phyloP scores from a whole-genome alignment of 495 filamentous ascomycete genomes.

The Hyphodiscus hymeniophilus region DNA sequence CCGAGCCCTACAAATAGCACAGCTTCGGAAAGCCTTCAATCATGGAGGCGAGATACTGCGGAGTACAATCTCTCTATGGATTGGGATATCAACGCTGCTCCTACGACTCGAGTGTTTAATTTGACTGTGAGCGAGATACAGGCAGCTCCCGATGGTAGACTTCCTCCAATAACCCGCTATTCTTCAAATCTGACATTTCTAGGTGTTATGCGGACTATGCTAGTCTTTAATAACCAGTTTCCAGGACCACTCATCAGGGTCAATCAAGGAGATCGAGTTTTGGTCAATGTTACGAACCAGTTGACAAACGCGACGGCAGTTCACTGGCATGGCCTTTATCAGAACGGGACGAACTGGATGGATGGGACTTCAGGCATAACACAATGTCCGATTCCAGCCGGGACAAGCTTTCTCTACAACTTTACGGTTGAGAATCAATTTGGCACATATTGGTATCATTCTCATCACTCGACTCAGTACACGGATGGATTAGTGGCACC shows the following conservation, averaged over 20 bases:
- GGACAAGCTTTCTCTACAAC: constrained; percentile 39
- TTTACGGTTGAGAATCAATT: constrained; percentile 50
- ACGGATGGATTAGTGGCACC: constrained; percentile 49
- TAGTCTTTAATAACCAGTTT: constrained; percentile 77
- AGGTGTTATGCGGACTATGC: constrained; percentile 42
- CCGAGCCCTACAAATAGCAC: neutral
- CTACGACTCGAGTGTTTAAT: constrained; percentile 33
- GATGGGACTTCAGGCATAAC: constrained; percentile 51
- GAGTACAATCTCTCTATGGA: constrained; percentile 33
- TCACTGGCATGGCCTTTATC: constrained; percentile 61
- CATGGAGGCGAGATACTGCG: constrained; percentile 20
- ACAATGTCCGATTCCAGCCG: constrained; percentile 39
- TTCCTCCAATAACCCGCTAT: no score
- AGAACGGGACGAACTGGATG: constrained; percentile 56
- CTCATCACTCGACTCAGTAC: constrained; percentile 33
- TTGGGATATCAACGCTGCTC: constrained; percentile 33
- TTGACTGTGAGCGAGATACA: constrained; percentile 34
- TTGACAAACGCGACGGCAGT: constrained; percentile 55
- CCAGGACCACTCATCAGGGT: constrained; percentile 60
- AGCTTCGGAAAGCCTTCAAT: neutral
- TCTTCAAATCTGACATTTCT: neutral
- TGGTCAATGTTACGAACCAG: constrained; percentile 63
- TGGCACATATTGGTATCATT: constrained; percentile 79
- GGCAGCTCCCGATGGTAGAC: constrained; percentile 30
- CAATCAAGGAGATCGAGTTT: constrained; percentile 58